Evolutionary conservation across 805 yeast genomes (phyloP).

Genomic region (Zygosaccharomyces lentus): DNA sequence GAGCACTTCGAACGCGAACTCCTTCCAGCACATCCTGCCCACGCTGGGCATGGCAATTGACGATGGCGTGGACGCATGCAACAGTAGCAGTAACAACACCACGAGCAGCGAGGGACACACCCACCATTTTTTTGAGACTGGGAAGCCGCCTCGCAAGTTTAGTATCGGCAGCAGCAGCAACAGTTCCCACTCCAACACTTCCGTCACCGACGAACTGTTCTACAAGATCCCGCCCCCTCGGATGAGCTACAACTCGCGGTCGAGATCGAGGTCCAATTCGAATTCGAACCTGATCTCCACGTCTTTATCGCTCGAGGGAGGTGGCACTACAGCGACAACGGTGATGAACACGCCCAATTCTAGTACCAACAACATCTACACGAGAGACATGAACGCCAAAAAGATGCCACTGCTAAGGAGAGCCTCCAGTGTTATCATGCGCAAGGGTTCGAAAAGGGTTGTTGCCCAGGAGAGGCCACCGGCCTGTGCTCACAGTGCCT

Average conservation of each 20-base stretch:
- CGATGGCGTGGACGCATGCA: constrained; percentile 8
- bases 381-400: constrained; percentile 10
- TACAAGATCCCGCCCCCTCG: constrained; percentile 15
- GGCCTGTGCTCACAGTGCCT: constrained; percentile 8
- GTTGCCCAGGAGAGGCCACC: background rate
- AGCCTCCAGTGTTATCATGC: constrained; percentile 31
- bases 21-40: constrained; percentile 13
- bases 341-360: constrained; percentile 10
- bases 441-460: constrained; percentile 26
- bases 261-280: constrained; percentile 17
- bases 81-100: constrained; percentile 6
- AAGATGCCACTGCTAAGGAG: constrained; percentile 29
- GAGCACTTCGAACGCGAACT: constrained; percentile 12
- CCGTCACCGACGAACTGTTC: constrained; percentile 13
- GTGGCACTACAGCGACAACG: constrained; percentile 9
- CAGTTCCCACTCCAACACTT: constrained; percentile 14
- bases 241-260: constrained; percentile 6
- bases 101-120: constrained; percentile 4
- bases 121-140: constrained; percentile 4
- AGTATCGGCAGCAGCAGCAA: constrained; percentile 19
- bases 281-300: constrained; percentile 6
- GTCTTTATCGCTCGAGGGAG: constrained; percentile 5
- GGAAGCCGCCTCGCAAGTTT: constrained; percentile 15
- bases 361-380: constrained; percentile 4
- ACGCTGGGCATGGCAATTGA: constrained; percentile 10